Conservation (phyloP, 306 rosid species). For the Sicyos baderoa region DNA sequence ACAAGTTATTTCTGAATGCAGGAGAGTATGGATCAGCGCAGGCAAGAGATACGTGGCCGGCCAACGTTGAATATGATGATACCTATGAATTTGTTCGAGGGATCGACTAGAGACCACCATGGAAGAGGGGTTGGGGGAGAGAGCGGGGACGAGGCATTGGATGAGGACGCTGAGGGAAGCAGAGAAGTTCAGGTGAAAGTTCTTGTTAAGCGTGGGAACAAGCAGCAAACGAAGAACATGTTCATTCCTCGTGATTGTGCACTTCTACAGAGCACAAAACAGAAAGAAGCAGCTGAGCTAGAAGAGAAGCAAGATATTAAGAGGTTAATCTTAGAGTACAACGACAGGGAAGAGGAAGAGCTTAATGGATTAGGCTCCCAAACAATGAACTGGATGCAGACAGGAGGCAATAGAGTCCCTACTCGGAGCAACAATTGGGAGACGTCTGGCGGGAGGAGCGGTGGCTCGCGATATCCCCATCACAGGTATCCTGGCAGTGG, state of each 20-base stretch:
- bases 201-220: constrained; percentile 98
- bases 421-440: constrained; percentile 60
- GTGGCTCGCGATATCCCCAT: constrained; percentile 65
- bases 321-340: constrained; percentile 86
- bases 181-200: constrained; percentile 91
- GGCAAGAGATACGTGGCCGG: constrained; percentile 81
- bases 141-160: constrained; percentile 80
- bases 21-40: constrained; percentile 98
- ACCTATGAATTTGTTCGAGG: constrained; percentile 92
- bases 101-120: constrained; percentile 78
- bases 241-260: constrained; percentile 78
- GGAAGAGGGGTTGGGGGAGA: constrained; percentile 71
- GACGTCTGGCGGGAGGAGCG: constrained; percentile 52
- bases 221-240: constrained; percentile 96
- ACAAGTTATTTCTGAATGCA: constrained; percentile 31
- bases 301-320: constrained; percentile 99
- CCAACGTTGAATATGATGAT: constrained; percentile 91
- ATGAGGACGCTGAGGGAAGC: constrained; percentile 63
- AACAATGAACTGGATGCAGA: constrained; percentile 62
- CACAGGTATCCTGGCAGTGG: constrained; percentile 63
- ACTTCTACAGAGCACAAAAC: constrained; percentile 94
- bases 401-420: constrained; percentile 44
- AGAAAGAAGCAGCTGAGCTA: constrained; percentile 95
- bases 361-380: constrained; percentile 76
- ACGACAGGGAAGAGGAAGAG: constrained; percentile 97